Evolutionary conservation across 306 rosid genomes (phyloP).

Genomic region (Rubus parviflorus): DNA sequence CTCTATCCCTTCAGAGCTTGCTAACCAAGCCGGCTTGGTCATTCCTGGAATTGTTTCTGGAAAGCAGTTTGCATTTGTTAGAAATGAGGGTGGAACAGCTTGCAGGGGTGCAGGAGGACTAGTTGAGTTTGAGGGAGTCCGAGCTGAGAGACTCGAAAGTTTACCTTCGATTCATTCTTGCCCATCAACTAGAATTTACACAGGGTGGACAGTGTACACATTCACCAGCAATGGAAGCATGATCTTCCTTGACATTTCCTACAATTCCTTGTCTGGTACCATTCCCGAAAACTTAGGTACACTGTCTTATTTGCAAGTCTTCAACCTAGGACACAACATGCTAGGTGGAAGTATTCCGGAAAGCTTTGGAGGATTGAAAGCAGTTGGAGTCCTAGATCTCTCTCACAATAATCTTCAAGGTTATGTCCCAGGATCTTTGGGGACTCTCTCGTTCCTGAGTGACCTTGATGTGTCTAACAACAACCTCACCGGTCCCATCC

Average conservation of each 20-base stretch:
- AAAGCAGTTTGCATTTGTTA: constrained; percentile 72
- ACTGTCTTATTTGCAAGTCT: constrained; percentile 56
- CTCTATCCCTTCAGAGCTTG: constrained; percentile 52
- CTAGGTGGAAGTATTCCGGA: constrained; percentile 59
- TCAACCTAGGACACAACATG: constrained; percentile 70
- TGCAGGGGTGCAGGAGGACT: constrained; percentile 85
- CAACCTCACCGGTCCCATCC: constrained; percentile 58
- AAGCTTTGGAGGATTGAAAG: constrained; percentile 59
- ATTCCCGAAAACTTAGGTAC: constrained; percentile 53
- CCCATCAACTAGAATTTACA: constrained; percentile 64
- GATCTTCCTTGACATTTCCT: constrained; percentile 72
- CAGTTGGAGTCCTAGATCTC: constrained; percentile 65
- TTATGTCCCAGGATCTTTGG: constrained; percentile 57
- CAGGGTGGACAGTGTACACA: constrained; percentile 60
- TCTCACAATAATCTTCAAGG: constrained; percentile 68
- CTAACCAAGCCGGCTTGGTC: constrained; percentile 60
- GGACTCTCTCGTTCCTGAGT: constrained; percentile 62
- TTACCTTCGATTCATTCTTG: constrained; percentile 69
- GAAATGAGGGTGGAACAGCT: constrained; percentile 75
- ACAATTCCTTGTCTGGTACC: constrained; percentile 58
- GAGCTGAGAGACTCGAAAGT: constrained; percentile 48
- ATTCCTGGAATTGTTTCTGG: constrained; percentile 63
- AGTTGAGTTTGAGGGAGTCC: constrained; percentile 63
- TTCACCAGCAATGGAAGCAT: constrained; percentile 56
- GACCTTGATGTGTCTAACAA: constrained; percentile 82